Percentiles rank a stretch among this genome's conserved stretches.
Evolutionary conservation across 2,329 filamentous ascomycete genomes (phyloP).

Genomic region (Diaporthe sp.): DNA sequence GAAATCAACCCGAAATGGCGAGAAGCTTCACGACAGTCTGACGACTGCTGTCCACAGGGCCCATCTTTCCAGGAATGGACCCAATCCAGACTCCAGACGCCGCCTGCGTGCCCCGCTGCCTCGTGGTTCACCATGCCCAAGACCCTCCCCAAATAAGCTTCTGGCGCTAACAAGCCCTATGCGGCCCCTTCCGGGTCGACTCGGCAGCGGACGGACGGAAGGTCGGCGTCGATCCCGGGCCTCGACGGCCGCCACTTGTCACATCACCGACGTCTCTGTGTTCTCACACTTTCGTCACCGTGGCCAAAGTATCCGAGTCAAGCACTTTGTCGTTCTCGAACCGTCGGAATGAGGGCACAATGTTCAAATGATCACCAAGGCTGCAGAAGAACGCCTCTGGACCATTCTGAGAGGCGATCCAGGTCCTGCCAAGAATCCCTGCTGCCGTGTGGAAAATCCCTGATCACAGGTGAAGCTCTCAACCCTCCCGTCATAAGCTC

Average conservation of each 20-base stretch:
- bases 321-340: not conserved
- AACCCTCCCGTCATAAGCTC: conserved; percentile 24
- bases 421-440: conserved; percentile 15
- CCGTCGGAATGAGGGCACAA: not conserved
- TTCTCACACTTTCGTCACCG: conserved; percentile 31
- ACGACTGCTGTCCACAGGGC: conserved; percentile 20
- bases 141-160: conserved; percentile 31
- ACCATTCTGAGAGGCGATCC: not conserved
- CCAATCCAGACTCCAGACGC: conserved; percentile 14
- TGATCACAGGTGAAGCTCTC: conserved; percentile 18
- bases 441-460: conserved; percentile 16
- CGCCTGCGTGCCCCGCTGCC: conserved; percentile 15
- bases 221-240: conserved; percentile 20
- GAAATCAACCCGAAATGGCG: conserved; percentile 29
- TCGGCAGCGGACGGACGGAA: conserved; percentile 27
- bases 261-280: not conserved
- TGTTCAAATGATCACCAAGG: conserved; percentile 9
- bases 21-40: conserved; percentile 26
- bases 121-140: conserved; percentile 21
- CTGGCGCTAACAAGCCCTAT: conserved; percentile 23
- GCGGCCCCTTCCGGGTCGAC: conserved; percentile 17
- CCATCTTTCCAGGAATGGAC: not conserved
- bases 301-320: not conserved
- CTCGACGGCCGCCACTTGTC: not conserved
- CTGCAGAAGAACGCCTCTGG: not conserved